Conservation (phyloP, 371 early-diverging fungal species). For the Hamiltosporidium magnivora region DNA sequence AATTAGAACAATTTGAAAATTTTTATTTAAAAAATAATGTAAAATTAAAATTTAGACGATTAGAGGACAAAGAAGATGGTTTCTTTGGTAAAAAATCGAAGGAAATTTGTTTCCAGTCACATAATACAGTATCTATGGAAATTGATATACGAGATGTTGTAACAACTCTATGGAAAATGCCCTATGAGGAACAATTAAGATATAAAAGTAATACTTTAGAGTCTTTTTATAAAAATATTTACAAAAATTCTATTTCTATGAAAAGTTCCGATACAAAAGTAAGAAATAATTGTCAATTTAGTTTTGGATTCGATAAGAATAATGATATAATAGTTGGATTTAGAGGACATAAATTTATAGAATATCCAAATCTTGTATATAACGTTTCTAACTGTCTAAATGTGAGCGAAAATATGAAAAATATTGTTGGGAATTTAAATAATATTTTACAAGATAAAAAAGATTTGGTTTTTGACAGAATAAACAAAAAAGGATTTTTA, state of each 20-base stretch:
- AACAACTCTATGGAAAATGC: conserved; percentile 19
- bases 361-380: conserved; percentile 2
- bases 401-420: not conserved
- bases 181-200: conserved; percentile 16
- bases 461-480: conserved; percentile 5
- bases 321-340: not conserved
- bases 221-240: not conserved
- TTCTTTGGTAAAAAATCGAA: no score
- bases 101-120: no score
- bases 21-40: no score
- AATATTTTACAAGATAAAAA: not conserved
- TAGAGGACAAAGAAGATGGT: no score
- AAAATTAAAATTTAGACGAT: no score
- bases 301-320: not conserved
- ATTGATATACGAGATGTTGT: conserved; percentile 20
- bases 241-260: no score
- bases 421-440: not conserved
- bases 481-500: conserved; percentile 3
- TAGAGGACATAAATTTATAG: conserved; percentile 1
- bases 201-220: conserved; percentile 6
- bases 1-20: no score
- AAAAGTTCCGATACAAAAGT: no score
- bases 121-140: no score
- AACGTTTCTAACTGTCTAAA: not conserved
- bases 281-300: conserved; percentile 5